Percentiles rank a stretch among this genome's conserved stretches.
These are phyloP conservation scores for Naegleria gruberi DNA, from an alignment of 208 protist genomes.

Conservation along the genomic window DNA sequence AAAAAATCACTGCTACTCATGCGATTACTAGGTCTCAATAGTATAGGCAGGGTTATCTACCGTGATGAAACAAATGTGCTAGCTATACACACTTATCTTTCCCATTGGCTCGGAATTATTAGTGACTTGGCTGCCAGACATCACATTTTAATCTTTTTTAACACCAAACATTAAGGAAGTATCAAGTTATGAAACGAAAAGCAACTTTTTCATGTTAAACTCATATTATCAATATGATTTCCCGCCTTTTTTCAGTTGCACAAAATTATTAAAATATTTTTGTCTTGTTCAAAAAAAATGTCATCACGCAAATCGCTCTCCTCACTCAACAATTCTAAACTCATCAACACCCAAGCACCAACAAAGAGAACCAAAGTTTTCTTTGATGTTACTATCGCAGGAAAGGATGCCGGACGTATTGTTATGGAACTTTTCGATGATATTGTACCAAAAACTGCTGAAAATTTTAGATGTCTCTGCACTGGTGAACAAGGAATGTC, in stretches of 20 bases:
- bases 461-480: conserved; percentile 84
- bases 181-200: no score
- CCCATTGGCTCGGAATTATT: no score
- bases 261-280: background rate
- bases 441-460: conserved; percentile 78
- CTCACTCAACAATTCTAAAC: background rate
- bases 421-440: conserved; percentile 80
- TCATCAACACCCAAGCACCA: background rate
- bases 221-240: background rate
- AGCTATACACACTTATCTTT: no score
- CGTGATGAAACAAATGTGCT: no score
- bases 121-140: no score
- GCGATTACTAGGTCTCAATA: no score
- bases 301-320: background rate
- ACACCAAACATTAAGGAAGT: no score
- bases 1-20: no score
- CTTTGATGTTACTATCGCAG: conserved; percentile 66
- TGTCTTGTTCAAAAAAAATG: background rate
- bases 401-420: conserved; percentile 63
- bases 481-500: conserved; percentile 63
- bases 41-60: no score
- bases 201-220: no score
- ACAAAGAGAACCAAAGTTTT: conserved; percentile 58
- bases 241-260: background rate
- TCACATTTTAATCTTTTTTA: no score